phyloP scores from a whole-genome alignment of 306 rosid genomes.

The Mimosa pudica region DNA sequence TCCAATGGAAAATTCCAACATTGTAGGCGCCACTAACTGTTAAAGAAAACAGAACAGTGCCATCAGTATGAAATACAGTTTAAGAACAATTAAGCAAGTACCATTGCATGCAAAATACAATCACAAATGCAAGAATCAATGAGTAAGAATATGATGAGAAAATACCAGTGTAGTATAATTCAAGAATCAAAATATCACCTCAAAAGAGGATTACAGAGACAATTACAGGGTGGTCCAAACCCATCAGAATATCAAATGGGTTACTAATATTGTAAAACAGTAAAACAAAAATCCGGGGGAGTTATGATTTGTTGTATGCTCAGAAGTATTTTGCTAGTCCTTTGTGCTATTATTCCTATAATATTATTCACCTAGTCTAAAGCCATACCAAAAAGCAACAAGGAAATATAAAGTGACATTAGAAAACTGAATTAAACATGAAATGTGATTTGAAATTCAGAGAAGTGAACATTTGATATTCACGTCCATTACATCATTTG shows the following conservation, averaged over 20 bases:
- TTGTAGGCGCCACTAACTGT: constrained; percentile 86
- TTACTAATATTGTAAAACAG: background rate
- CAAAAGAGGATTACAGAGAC: too few species aligned
- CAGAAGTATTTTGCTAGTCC: constrained; percentile 7
- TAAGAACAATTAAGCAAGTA: background rate
- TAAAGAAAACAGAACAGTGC: constrained; percentile 26
- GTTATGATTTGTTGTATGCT: constrained; percentile 7
- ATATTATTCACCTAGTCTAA: constrained; percentile 3
- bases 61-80: constrained; percentile 21
- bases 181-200: too few species aligned
- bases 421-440: constrained; percentile 8
- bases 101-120: background rate
- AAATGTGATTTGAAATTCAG: constrained; percentile 26
- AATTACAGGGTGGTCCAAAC: too few species aligned
- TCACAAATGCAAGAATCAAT: constrained; percentile 3
- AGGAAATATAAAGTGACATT: constrained; percentile 20
- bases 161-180: too few species aligned
- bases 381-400: constrained; percentile 23
- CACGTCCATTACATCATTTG: constrained; percentile 2
- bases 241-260: background rate
- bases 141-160: background rate
- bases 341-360: background rate
- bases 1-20: constrained; percentile 95
- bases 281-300: background rate
- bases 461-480: constrained; percentile 4